A percentile compares a stretch with the other conserved stretches of the same genome.
Evolutionary conservation across 129 eudicot species (phyloP).

Genomic region (Cynara cardunculus): DNA sequence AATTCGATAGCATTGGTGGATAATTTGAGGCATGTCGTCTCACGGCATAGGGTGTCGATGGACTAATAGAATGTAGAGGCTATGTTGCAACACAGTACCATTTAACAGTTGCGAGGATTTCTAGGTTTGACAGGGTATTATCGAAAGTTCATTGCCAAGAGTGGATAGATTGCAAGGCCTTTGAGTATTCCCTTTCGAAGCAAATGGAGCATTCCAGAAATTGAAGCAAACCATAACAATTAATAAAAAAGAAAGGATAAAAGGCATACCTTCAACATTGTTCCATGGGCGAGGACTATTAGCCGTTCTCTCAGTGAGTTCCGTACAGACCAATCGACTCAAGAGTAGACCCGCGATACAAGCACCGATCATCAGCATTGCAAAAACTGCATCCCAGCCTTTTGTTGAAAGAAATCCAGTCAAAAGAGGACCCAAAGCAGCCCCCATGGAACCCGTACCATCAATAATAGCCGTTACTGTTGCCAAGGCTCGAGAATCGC

Average conservation of each 20-base stretch:
- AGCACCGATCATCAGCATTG: constrained; percentile 71
- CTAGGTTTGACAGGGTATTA: no score
- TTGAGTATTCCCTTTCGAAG: no score
- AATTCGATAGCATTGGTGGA: no score
- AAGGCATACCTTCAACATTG: constrained; percentile 33
- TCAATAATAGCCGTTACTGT: constrained; percentile 96
- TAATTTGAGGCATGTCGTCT: no score
- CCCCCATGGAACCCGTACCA: constrained; percentile 94
- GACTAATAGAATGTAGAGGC: no score
- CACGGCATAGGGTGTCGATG: no score
- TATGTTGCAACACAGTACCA: no score
- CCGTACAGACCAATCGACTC: constrained; percentile 55
- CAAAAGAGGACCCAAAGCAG: constrained; percentile 87
- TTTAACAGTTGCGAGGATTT: no score
- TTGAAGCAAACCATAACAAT: no score
- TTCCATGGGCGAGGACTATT: constrained; percentile 19
- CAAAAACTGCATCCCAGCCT: constrained; percentile 85
- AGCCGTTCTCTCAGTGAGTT: constrained; percentile 43
- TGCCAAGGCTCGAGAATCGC: constrained; percentile 87
- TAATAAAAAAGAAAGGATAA: not conserved
- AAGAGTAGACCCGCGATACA: constrained; percentile 75
- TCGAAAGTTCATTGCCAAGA: no score
- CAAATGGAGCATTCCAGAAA: no score
- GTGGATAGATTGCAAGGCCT: no score
- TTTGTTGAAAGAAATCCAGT: constrained; percentile 79